Base-by-base conservation (phyloP, 345 rosid species). In the Moricandia arvensis region DNA sequence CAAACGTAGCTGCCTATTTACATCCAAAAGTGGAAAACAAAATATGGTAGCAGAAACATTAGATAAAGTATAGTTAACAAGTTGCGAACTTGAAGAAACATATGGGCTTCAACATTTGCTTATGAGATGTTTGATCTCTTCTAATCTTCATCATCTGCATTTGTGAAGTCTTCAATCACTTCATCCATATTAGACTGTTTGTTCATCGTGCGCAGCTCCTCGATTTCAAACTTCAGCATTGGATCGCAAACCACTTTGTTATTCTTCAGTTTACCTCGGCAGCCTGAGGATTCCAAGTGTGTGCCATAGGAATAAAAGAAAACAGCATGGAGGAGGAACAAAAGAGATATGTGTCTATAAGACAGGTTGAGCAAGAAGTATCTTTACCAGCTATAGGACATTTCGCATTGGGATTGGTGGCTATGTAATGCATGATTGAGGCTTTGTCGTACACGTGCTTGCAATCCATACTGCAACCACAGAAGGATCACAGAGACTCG, bases 321-420 rank as follows among this genome's bases (percentile, higher is more conserved):
- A 78, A 62, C 74, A 79, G 63, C 21, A 55, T 63, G 21, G 70
- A 73, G 26, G 63, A 69, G 51, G 17, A 45, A 45, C 51, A 66
- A 63, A 34, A 71, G 13, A 26, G 7, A 29, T 41, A 30, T 78
- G 45, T 45, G 37, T n/a, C n/a, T n/a, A n/a, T n/a, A n/a, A n/a
- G n/a, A n/a, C n/a, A n/a, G 16, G 21, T 17, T 38, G 37, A 54
- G 33, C 35, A 34, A 61, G 4, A 61, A 47, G 57, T 34, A 13
- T 35, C 21, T 41, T 41, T 85, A 91, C 98, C 98, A 82, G 96
- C 81, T 54, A 88, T 79, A 2, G 96, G 96, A 84, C 99, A 92
- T 54, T 49, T 69, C 31, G 73, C 80, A 68, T 69, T 73, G 53
- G 65, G 72, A 16, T 72, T 75, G n/a, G 54, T 77, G 68, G 69